Conservation (phyloP, 495 filamentous ascomycete species). For the Talaromyces ruber region DNA sequence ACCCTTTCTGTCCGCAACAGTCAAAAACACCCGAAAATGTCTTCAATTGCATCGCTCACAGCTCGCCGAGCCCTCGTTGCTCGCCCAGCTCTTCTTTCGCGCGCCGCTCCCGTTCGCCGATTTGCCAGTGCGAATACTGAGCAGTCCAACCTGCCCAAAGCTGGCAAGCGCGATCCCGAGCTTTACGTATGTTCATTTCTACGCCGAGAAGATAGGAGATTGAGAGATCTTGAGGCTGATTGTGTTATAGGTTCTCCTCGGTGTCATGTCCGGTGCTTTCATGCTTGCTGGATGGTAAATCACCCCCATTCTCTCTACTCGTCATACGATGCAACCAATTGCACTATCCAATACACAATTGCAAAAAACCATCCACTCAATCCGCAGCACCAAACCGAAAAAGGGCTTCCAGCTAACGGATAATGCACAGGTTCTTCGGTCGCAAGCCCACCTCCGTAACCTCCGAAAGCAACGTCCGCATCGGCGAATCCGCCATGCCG, state of each 20-base stretch:
- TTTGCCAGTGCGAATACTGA: conserved; percentile 36
- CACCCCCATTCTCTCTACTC: conserved; percentile 52
- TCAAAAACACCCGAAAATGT: conserved; percentile 26
- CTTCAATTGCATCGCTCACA: conserved; percentile 44
- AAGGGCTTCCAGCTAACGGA: background rate
- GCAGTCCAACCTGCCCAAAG: conserved; percentile 49
- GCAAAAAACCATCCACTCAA: background rate
- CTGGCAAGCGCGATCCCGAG: conserved; percentile 69
- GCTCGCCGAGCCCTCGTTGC: conserved; percentile 37
- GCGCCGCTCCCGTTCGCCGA: conserved; percentile 35
- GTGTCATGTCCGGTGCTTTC: conserved; percentile 85
- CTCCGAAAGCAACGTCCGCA: conserved; percentile 69
- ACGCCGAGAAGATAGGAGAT: conserved; percentile 3
- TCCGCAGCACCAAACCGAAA: background rate
- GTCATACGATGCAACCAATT: background rate
- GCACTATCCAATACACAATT: background rate
- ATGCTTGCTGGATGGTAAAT: conserved; percentile 71
- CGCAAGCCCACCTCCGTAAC: conserved; percentile 76
- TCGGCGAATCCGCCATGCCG: conserved; percentile 71
- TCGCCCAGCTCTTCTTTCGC: conserved; percentile 26
- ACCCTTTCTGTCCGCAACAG: background rate
- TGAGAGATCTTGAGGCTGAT: conserved; percentile 11
- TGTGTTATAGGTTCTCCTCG: conserved; percentile 64
- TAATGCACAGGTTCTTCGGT: conserved; percentile 45
- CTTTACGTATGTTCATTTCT: conserved; percentile 55